A percentile compares a stretch with the other conserved stretches of the same genome.
phyloP scores from a whole-genome alignment of 169 alveolate genomes.

The Eimeria zaria region DNA sequence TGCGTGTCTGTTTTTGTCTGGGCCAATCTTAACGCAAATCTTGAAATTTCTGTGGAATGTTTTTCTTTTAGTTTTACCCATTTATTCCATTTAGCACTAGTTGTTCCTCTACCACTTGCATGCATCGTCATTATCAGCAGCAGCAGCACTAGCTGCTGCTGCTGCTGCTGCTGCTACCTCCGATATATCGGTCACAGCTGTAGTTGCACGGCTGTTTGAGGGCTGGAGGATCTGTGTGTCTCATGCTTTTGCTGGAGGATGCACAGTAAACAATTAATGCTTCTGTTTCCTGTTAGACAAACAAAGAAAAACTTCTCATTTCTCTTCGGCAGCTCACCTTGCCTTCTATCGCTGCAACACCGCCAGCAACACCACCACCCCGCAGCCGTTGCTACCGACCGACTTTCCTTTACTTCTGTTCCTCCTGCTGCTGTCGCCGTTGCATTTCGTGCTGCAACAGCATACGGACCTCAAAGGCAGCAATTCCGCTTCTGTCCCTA shows the following conservation, averaged over 20 bases:
- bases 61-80: background rate
- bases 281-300: background rate
- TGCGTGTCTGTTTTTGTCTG: background rate
- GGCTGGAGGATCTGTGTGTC: background rate
- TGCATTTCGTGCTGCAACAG: background rate
- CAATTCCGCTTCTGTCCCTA: background rate
- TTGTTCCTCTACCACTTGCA: background rate
- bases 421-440: background rate
- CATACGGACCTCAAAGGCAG: background rate
- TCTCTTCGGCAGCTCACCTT: background rate
- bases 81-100: background rate
- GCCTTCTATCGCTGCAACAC: background rate
- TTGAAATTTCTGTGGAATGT: background rate
- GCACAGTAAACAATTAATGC: background rate
- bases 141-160: background rate
- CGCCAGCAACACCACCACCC: conserved; percentile 21
- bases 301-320: background rate
- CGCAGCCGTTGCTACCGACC: conserved; percentile 1
- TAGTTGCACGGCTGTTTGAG: background rate
- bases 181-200: background rate
- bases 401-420: background rate
- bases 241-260: background rate
- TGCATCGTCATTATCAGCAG: conserved; percentile 19
- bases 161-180: background rate
- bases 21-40: background rate